Percentiles rank a stretch among this genome's conserved stretches.
These are phyloP conservation scores for Cylindrotheca fusiformis DNA, from an alignment of 108 stramenopile species.

Conservation along the genomic window DNA sequence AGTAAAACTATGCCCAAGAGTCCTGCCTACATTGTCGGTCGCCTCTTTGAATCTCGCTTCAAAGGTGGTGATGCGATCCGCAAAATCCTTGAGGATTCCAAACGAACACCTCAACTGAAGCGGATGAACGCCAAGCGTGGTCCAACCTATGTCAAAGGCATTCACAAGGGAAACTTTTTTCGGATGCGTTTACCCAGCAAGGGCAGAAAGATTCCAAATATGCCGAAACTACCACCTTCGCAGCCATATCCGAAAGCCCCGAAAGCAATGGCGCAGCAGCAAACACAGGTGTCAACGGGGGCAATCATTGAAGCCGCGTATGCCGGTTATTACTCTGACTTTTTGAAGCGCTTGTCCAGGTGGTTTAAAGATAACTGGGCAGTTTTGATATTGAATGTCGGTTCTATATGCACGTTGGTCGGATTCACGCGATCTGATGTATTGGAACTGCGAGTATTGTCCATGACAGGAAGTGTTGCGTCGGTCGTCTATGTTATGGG, in stretches of 20 bases:
- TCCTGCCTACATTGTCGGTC: neutral
- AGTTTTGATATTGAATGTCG: constrained; percentile 63
- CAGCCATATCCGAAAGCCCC: neutral
- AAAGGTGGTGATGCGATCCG: neutral
- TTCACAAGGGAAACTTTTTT: constrained; percentile 33
- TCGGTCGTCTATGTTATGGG: constrained; percentile 44
- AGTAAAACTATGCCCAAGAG: no score
- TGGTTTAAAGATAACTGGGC: constrained; percentile 56
- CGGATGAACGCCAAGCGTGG: neutral
- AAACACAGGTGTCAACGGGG: neutral
- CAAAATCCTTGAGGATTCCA: neutral
- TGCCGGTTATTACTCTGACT: neutral
- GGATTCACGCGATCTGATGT: constrained; percentile 76
- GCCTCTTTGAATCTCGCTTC: neutral
- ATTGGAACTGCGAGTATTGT: constrained; percentile 59
- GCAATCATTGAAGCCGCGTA: neutral
- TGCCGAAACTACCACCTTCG: constrained; percentile 14
- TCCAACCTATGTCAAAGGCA: constrained; percentile 1
- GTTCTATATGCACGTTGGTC: constrained; percentile 60
- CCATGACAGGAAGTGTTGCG: constrained; percentile 46
- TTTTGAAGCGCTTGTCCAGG: constrained; percentile 1
- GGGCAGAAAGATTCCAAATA: neutral
- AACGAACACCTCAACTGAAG: neutral
- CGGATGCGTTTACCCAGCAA: constrained; percentile 25
- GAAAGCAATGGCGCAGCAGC: neutral